Evolutionary conservation across 2,329 filamentous ascomycete genomes (phyloP).

Genomic region (Pestalotiopsis fici): DNA sequence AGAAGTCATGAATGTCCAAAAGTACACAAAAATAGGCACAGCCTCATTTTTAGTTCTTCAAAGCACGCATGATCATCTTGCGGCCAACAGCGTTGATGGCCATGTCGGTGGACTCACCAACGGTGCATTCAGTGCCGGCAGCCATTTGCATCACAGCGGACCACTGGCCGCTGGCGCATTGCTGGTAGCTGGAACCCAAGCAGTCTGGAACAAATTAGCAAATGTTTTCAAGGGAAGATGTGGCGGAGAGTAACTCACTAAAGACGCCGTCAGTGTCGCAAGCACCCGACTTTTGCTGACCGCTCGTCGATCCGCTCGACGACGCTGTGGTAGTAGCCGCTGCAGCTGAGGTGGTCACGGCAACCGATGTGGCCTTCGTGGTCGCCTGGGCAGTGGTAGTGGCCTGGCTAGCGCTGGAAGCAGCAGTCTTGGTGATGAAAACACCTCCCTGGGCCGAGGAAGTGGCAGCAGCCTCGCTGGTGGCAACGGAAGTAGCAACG

Average conservation of each 20-base stretch:
- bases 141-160: slow-evolving; percentile 43
- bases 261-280: slow-evolving; percentile 54
- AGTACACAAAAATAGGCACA: neutral
- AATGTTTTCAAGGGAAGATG: too few species aligned
- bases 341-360: slow-evolving; percentile 19
- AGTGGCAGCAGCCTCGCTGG: slow-evolving; percentile 19
- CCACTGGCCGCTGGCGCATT: slow-evolving; percentile 55
- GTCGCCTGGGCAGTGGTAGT: slow-evolving; percentile 4
- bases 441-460: slow-evolving; percentile 36
- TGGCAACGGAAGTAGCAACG: slow-evolving; percentile 18
- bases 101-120: slow-evolving; percentile 42
- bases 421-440: slow-evolving; percentile 35
- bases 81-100: slow-evolving; percentile 6
- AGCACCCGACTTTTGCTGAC: slow-evolving; percentile 33
- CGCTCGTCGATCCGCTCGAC: slow-evolving; percentile 16
- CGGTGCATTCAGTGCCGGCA: slow-evolving; percentile 44
- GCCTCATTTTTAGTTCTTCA: neutral
- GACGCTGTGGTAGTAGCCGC: slow-evolving; percentile 20
- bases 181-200: slow-evolving; percentile 53
- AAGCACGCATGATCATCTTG: neutral
- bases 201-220: slow-evolving; percentile 28
- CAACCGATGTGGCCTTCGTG: slow-evolving; percentile 16
- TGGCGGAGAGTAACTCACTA: slow-evolving; percentile 26
- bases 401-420: slow-evolving; percentile 7
- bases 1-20: neutral